These are phyloP conservation scores for Aaosphaeria pasadenensis DNA, from an alignment of 2,329 filamentous ascomycete genomes.

Conservation along the genomic window DNA sequence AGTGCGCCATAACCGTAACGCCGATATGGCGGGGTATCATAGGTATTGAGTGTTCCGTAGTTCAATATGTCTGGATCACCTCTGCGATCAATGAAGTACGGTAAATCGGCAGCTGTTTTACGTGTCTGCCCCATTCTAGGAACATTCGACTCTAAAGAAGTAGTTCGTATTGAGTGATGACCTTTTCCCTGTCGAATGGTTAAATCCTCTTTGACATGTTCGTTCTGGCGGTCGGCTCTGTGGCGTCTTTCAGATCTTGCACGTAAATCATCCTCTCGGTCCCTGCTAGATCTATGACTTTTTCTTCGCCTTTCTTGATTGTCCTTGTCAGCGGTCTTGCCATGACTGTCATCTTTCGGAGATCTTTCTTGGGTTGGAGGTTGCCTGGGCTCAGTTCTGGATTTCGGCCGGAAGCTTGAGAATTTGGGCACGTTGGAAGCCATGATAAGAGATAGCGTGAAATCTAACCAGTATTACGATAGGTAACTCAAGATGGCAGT, in stretches of 20 bases:
- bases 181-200: too few relatives aligned
- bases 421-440: conserved; percentile 62
- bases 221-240: too few relatives aligned
- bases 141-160: too few relatives aligned
- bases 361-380: too few relatives aligned
- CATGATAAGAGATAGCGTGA: conserved; percentile 10
- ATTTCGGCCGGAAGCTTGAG: conserved; percentile 65
- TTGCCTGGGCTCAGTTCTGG: conserved; percentile 5
- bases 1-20: conserved; percentile 67
- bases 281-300: background rate
- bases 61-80: conserved; percentile 74
- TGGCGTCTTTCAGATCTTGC: too few relatives aligned
- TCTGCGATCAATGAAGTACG: conserved; percentile 56
- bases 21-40: conserved; percentile 68
- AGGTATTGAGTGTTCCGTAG: conserved; percentile 72
- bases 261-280: too few relatives aligned
- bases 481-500: too few relatives aligned
- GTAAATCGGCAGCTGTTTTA: too few relatives aligned
- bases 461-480: too few relatives aligned
- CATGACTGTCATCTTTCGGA: background rate
- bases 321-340: background rate
- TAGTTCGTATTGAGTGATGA: too few relatives aligned
- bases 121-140: too few relatives aligned
- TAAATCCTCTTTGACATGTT: too few relatives aligned
- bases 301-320: background rate